Base-by-base conservation (phyloP, 345 rosid genomes). In the Psidium guajava region DNA sequence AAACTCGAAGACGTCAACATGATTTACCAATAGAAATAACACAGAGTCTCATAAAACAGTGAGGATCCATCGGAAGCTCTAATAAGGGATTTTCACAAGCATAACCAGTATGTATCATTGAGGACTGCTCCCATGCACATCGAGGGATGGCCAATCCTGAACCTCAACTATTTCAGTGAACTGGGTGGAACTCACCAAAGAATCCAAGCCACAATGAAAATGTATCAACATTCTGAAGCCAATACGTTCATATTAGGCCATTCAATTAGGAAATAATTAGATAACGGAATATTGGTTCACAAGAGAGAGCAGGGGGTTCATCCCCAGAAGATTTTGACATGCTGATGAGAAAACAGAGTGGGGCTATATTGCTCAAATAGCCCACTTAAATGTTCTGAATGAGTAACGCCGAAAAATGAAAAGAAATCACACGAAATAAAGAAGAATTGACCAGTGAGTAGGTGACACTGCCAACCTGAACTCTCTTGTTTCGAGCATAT, bases 401-500 rank as follows among this genome's bases (percentile, higher is more conserved):
- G 86, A 21, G 54, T 52, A 73, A 36, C 9, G 6, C 53, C 42
- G 58, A 84, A 54, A 49, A 28, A 21, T 22, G 15, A 40, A 16
- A 11, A 57, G 50, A 69, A 49, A 11, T 24, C 24, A 28, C 57
- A 24, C 52, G 4, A 49, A 6, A 55, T 57, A 55, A 51, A 42
- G 47, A 40, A 55, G 75, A 88, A 73, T 28, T 18, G 53, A 18
- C 44, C 14, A 82, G 54, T 61, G 73, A 55, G 57, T 83, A 56
- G 18, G 81, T 61, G 81, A 32, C 64, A 58, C 14, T 14, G 51
- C 92, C 20, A 82, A 97, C 98, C 97, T 95, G 99, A 89, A 93
- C 89, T 87, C 98, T 85, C 91, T 97, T 97, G 91, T 93, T 97
- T 56, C 94, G 95, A 83, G 98, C 93, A 73, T 97, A 97, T 83